These are phyloP conservation scores for Cryomyces minteri DNA, from an alignment of 495 filamentous ascomycete genomes.

Conservation along the genomic window DNA sequence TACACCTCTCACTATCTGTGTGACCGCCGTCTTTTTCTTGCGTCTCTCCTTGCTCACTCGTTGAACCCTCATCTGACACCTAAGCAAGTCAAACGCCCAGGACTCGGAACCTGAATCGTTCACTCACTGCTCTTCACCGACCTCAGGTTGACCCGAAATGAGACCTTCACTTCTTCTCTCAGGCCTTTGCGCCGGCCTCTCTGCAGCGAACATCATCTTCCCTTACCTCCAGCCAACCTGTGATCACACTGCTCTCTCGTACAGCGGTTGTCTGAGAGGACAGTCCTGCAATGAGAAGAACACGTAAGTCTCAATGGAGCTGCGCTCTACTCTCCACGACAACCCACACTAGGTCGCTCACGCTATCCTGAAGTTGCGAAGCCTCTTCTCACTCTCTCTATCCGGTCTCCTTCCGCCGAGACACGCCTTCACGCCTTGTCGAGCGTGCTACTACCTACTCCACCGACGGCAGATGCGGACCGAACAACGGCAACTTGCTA, in stretches of 20 bases:
- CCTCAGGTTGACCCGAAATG: no score
- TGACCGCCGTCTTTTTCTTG: no score
- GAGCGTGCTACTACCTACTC: conserved; percentile 11
- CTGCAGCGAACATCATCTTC: conserved; percentile 23
- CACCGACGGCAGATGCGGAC: conserved; percentile 17
- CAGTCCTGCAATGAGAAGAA: conserved; percentile 19
- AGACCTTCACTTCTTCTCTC: no score
- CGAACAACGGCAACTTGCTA: conserved; percentile 12
- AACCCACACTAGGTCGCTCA: background rate
- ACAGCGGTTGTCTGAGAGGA: conserved; percentile 20
- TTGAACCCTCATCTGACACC: no score
- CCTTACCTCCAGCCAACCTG: conserved; percentile 20
- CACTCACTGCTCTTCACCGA: no score
- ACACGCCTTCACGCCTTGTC: conserved; percentile 5
- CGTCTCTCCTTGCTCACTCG: no score
- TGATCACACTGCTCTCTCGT: conserved; percentile 7
- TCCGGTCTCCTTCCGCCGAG: conserved; percentile 9
- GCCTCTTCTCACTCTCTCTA: conserved; percentile 7
- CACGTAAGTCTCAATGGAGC: conserved; percentile 10
- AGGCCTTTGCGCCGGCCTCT: conserved; percentile 3
- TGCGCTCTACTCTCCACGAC: background rate
- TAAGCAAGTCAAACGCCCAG: no score
- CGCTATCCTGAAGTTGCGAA: conserved; percentile 4
- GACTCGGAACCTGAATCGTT: no score
- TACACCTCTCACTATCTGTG: no score